Evolutionary conservation across 768 basidiomycete genomes (phyloP).

Genomic region (Punctularia strigosozonata): DNA sequence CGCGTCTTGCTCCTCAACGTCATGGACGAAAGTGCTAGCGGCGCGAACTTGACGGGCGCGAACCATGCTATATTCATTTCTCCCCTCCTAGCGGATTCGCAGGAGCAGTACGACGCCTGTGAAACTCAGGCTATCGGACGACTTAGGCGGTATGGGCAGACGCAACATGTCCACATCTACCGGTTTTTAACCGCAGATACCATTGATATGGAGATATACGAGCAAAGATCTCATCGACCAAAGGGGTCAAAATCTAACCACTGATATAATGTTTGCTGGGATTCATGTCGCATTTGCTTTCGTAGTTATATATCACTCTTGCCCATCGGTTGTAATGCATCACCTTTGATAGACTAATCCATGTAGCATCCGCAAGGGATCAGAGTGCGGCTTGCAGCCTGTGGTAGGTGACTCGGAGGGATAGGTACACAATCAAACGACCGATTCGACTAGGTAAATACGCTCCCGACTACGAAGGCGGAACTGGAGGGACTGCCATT

Average conservation of each 20-base stretch:
- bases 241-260: no score
- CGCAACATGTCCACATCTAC: constrained; percentile 70
- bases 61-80: constrained; percentile 95
- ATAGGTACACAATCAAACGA: no score
- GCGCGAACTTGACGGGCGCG: constrained; percentile 84
- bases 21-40: constrained; percentile 92
- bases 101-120: constrained; percentile 78
- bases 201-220: constrained; percentile 79
- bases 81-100: constrained; percentile 70
- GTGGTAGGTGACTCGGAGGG: no score
- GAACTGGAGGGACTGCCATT: constrained; percentile 10
- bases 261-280: no score
- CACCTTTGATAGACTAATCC: no score
- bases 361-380: no score
- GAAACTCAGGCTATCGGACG: constrained; percentile 80
- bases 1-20: constrained; percentile 82
- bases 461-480: no score
- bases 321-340: no score
- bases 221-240: constrained; percentile 33
- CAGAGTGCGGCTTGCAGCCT: no score
- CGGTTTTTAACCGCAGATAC: constrained; percentile 79
- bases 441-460: no score
- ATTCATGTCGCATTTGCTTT: no score
- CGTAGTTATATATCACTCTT: no score
- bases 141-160: constrained; percentile 74